Base-by-base conservation (phyloP, 2,329 filamentous ascomycete species). In the Fusarium temperatum region DNA sequence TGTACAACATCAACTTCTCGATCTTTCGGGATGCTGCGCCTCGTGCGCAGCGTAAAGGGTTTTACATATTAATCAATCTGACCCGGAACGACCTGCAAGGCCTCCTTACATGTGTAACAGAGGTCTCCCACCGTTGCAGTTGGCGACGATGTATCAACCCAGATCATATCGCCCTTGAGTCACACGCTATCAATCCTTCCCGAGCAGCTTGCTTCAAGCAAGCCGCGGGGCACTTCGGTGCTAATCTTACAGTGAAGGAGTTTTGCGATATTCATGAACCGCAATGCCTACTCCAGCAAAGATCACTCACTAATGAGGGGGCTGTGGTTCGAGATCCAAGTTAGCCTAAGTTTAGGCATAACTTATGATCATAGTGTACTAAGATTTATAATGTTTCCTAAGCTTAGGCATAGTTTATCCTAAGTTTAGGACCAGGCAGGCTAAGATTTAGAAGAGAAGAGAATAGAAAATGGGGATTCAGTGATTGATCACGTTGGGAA, bases 61-160 rank as follows among this genome's bases (percentile, higher is more conserved):
- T 26, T 1, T 26, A 36, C 0, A 36, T 36, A 1, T 6, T 53
- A 0, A 13, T 26, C 0, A 5, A 53, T 0, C 12, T 4, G 0
- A 6, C 0, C 3, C 0, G n/a, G 2, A 24, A 53, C 1, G n/a
- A 53, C 0, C 17, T 35, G 0, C 17, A 36, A 1, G 0, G 2
- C 0, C 4, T 53, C 0, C 32, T 53, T 0, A 35, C 32, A 0
- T 53, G n/a, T 0, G 13, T 4, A 0, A 0, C 1, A 0, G 32
- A 15, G 0, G 18, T 35, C 2, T 53, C 13, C 0, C 50, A 53
- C 4, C 6, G 1, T 0, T 36, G 17, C 7, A 36, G 22, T 3
- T 38, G 50, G 32, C 2, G 50, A 1, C n/a, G 13, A 0, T 36
- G 50, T 0, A 53, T 26, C 0, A 26, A 22, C 3, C 32, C 32